Base-by-base conservation (phyloP, 2,329 filamentous ascomycete genomes). In the Ascochyta koolunga region DNA sequence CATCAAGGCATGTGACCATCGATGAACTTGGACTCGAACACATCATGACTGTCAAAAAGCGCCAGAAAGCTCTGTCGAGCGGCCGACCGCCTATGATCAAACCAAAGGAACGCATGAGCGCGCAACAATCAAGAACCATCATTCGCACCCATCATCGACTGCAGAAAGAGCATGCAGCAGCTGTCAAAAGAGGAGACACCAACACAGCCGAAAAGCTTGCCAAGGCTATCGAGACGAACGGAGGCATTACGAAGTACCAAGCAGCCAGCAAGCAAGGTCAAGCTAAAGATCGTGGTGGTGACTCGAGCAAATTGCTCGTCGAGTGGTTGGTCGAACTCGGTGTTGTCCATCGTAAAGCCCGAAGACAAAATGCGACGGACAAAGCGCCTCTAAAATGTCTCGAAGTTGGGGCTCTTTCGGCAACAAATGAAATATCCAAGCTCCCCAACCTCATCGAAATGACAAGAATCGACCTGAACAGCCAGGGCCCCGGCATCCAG, bases 361-460 rank as follows among this genome's bases (percentile, higher is more conserved):
- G 50, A 43, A 41, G 40, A n/a, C 43, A 50, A 29, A 29, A 50
- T 31, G 33, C 13, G 55, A 16, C 49, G 43, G 22, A 39, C 24
- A 18, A 43, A 5, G 11, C 44, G 4, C 36, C 50, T 47, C 73
- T 91, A 33, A 84, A 81, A 18, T 86, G 98, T 78, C 85, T 99
- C 6, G 95, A 99, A 75, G 87, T 99, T 43, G 95, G 95, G 7
- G 89, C 93, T 1, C 78, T 99, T 46, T 96, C 91, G 63, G 89
- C 87, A 2, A 83, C 83, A 33, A 99, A 99, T 72, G 89, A 89
- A 13, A 96, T 92, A 74, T 93, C 92, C 0, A 84, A 80, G 56
- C 89, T 65, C 36, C 62, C 88, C 57, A 81, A 81, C 6, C 71
- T 83, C 37, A 89, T 98, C 65, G 80, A 89, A 31, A 86, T 96